Evolutionary conservation across 2,329 filamentous ascomycete genomes (phyloP), one percentile per base, ranked within the genome.

Genomic region (Chrysosporium keratinophilum): DNA sequence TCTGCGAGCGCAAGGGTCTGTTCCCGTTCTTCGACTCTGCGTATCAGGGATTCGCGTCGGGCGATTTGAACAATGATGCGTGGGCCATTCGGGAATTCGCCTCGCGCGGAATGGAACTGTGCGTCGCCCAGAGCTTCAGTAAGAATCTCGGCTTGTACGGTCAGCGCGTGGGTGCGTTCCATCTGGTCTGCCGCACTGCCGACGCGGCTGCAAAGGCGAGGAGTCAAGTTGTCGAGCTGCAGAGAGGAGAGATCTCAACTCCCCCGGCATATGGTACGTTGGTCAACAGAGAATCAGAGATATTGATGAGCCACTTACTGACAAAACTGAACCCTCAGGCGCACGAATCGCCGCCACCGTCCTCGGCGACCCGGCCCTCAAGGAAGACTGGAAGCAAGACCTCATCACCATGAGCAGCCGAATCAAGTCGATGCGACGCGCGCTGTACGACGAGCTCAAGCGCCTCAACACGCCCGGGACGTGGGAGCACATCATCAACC

Each of bases 11-110:
- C 65, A 93, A 87, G 77, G 82, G 82, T 60, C 87, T 95, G 70
- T 95, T 97, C 74, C 91, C 91, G 62, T 96, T 97, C 80, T 97
- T 98, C 72, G 93, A 98, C 76, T 88, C 83, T 56, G 91, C 91
- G 53, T 98, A 98, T 76, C 93, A 97, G 73, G 93, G 93, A 44
- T 98, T 97, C 67, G 91, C 91, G 1, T 94, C 91, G 2, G 93
- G 93, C 49, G 84, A 93, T 66, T 79, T 95, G 35, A 80, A 81
- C 62, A 82, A 84, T 56, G 93, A 98, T 67, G 88, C 87, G 57
- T 88, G 84, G 76, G 88, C 91, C 12, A 83, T 97, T 58, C 85
- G 88, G 61, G 86, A 95, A 78, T 96, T 97, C 67, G 79, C 95
- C 62, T 85, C 90, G 67, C 82, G 91, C 71, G 89, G 91, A 72